Base-by-base conservation (phyloP, 768 basidiomycete genomes). In the Multifurca ochricompacta region DNA sequence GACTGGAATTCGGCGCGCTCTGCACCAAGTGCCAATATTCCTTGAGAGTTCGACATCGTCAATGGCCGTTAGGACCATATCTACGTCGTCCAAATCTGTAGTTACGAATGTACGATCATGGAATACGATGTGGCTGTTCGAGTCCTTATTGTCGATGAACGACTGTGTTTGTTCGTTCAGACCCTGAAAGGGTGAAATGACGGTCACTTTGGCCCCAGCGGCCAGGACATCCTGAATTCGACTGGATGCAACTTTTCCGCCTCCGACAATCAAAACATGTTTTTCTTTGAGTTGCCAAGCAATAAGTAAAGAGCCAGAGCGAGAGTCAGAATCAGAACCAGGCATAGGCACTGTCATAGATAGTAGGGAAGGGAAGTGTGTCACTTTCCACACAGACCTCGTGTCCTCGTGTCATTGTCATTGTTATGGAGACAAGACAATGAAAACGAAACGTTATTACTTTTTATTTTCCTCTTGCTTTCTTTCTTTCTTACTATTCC, bases 41-140 rank as follows among this genome's bases (percentile, higher is more conserved):
- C 79, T 78, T 23, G 88, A 91, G 53, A 80, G 73, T 1, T 52
- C 71, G 58, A 81, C 80, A 68, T 94, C 84, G 70, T 95, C 91
- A 41, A 96, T 81, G n/a, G 93, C 92, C 8, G 91, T 91, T 57
- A 97, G 80, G 45, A 94, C 89, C 85, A 98, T 87, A 65, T 91
- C 84, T 51, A 77, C 78, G 44, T 77, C 78, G 41, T 76, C 71
- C 31, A 91, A 75, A 51, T 93, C 89, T n/a, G 75, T 74, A 2
- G 77, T 69, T 18, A 78, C 70, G 62, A 89, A 96, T 49, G 72
- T 60, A 52, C 90, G 82, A 66, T 90, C 80, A 58, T 78, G 71
- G 70, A 91, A 83, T 5, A 80, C 80, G 65, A 94, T 82, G 48
- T 77, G 74, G 56, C 76, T 65, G 11, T 75, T 66, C 25, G 74